These are phyloP conservation scores for Aspergillus bombycis DNA, from an alignment of 2,329 filamentous ascomycete genomes.

Conservation along the genomic window DNA sequence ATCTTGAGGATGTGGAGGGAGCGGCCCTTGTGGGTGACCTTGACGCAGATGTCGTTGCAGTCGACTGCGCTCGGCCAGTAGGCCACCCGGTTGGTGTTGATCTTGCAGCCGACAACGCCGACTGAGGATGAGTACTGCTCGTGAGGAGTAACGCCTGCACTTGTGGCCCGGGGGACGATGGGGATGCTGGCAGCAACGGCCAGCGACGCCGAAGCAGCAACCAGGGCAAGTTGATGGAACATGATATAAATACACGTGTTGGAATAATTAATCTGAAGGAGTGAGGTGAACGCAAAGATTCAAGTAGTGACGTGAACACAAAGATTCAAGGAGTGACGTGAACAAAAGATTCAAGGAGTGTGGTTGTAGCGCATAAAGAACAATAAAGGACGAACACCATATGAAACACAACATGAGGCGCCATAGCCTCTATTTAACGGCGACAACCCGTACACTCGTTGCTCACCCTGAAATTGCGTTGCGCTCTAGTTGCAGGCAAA, in stretches of 20 bases:
- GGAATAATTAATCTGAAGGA: neutral
- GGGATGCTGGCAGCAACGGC: constrained; percentile 1
- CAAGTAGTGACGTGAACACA: neutral
- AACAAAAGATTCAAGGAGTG: constrained; percentile 3
- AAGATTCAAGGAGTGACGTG: neutral
- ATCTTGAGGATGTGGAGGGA: constrained; percentile 5
- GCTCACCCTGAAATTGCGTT: neutral
- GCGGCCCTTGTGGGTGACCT: constrained; percentile 1
- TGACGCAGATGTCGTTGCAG: constrained; percentile 5
- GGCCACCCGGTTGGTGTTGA: constrained; percentile 4
- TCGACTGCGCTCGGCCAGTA: constrained; percentile 5
- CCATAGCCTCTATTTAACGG: constrained; percentile 6
- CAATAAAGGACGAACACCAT: constrained; percentile 1
- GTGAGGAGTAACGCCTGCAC: constrained; percentile 1
- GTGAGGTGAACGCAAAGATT: neutral
- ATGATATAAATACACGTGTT: neutral
- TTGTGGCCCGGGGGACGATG: neutral
- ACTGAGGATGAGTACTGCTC: constrained; percentile 5
- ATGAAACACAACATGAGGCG: no score
- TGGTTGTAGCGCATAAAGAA: constrained; percentile 2
- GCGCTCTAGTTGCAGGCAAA: neutral
- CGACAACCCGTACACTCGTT: neutral
- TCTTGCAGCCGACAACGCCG: constrained; percentile 5
- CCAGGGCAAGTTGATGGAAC: neutral
- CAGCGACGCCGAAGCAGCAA: neutral